These are phyloP conservation scores for Botrytis cinerea DNA, from an alignment of 2,329 filamentous ascomycete genomes.

Conservation along the genomic window DNA sequence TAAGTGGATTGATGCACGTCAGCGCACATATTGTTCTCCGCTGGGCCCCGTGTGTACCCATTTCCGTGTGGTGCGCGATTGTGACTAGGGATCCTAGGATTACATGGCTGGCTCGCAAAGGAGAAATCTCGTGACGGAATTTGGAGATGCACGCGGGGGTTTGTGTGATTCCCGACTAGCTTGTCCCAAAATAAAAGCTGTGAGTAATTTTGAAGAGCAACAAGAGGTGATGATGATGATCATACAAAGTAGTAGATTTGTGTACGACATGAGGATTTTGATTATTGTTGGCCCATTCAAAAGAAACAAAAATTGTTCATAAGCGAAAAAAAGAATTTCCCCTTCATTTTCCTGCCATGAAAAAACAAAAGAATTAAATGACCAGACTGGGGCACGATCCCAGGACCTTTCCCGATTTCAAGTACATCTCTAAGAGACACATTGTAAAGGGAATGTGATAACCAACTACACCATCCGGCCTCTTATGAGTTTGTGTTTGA, in stretches of 20 bases:
- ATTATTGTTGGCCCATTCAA: not conserved
- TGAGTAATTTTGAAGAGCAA: not conserved
- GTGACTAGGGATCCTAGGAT: not conserved
- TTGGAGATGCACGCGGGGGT: not conserved
- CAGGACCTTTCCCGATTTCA: constrained; percentile 7
- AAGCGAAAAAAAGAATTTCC: not conserved
- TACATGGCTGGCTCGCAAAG: not conserved
- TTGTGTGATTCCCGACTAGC: not conserved
- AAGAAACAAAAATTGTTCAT: not conserved
- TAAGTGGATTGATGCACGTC: not conserved
- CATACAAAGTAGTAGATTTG: not conserved
- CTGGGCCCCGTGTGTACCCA: not conserved
- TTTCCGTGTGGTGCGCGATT: not conserved
- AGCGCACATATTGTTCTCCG: not conserved
- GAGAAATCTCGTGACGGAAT: not conserved
- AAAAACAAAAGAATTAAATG: not conserved
- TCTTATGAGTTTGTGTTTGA: not conserved
- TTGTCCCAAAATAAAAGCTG: not conserved
- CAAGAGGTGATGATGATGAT: not conserved
- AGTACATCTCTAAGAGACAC: rapidly evolving
- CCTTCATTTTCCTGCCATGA: not conserved
- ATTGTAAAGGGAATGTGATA: constrained; percentile 16
- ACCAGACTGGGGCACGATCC: constrained; percentile 18
- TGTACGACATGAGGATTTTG: not conserved
- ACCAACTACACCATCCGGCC: constrained; percentile 22